Evolutionary conservation across 805 yeast genomes (phyloP).

Genomic region (Komagataella pastoris): DNA sequence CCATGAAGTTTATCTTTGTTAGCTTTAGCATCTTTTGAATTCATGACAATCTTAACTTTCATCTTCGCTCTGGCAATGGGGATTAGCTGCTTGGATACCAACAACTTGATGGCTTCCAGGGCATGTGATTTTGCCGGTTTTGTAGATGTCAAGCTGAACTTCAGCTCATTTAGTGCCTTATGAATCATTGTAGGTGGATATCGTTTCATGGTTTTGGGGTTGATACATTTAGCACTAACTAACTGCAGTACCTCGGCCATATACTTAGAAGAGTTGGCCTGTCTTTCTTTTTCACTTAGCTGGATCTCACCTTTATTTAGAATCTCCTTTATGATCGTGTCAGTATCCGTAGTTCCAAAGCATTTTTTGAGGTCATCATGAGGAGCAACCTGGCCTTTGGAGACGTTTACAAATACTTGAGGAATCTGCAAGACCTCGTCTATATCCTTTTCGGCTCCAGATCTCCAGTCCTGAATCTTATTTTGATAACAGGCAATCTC

Average conservation of each 20-base stretch:
- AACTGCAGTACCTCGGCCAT: slow-evolving; percentile 75
- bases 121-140: slow-evolving; percentile 69
- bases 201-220: slow-evolving; percentile 79
- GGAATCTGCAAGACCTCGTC: slow-evolving; percentile 95
- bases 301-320: slow-evolving; percentile 89
- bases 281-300: slow-evolving; percentile 85
- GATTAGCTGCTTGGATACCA: slow-evolving; percentile 68
- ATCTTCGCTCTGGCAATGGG: slow-evolving; percentile 93
- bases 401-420: slow-evolving; percentile 85
- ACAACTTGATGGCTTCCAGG: slow-evolving; percentile 71
- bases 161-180: slow-evolving; percentile 66
- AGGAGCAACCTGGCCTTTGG: slow-evolving; percentile 89
- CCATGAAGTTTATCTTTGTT: slow-evolving; percentile 6
- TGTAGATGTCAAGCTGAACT: slow-evolving; percentile 64
- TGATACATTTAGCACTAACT: slow-evolving; percentile 81
- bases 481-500: slow-evolving; percentile 96
- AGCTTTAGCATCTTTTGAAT: slow-evolving; percentile 35
- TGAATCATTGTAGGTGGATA: slow-evolving; percentile 93
- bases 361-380: slow-evolving; percentile 65
- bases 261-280: slow-evolving; percentile 54
- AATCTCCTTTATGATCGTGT: slow-evolving; percentile 68
- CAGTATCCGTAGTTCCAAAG: slow-evolving; percentile 67
- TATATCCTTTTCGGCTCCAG: slow-evolving; percentile 71
- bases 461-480: slow-evolving; percentile 91
- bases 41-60: slow-evolving; percentile 61